Evolutionary conservation across 805 yeast genomes (phyloP), one percentile per base, ranked within the genome.

Genomic region (Alloascoidea africana): DNA sequence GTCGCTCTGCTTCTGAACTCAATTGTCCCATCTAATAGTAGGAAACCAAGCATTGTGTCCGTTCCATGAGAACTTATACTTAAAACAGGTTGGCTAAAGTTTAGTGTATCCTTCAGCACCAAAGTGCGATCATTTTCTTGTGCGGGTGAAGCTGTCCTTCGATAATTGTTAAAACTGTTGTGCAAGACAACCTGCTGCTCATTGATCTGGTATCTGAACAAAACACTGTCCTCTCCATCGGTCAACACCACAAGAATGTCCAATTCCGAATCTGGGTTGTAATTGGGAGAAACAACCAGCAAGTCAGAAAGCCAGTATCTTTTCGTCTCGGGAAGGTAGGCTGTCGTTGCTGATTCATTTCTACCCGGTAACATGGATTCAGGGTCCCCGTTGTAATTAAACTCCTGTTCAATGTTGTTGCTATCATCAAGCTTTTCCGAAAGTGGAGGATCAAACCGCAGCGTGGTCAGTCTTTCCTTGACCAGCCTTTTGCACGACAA

Each of bases 1-100:
- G 47, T 48, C 19, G 46, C 41, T 33, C 76, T 57, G 33, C 65
- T 61, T 34, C 75, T 47, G 1, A 69, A 40, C 42, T 65, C 68
- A n/a, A 72, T 48, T 6, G 46, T 43, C 1, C 79, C 79, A 44
- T 58, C 58, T 14, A 58, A 59, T 34, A 60, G 60, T 4, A 58
- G 49, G 3, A 71, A 41, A 13, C 64, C 45, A 15, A 72, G 42
- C 8, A 60, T 49, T 32, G 58, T 53, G 37, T 68, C 76, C 16
- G 60, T 51, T 18, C 59, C 53, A 4, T 58, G 51, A 1, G 66
- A 46, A 17, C 17, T 23, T 8, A 23, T n/a, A 8, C n/a, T 23
- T 23, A 23, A 23, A 23, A 23, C n/a, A 8, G 30, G 30, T 23
- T 23, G 8, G 8, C n/a, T 23, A 23, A 23, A 23, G n/a, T 23